These are phyloP conservation scores for Hyphodiscus sp. DNA, from an alignment of 2,329 filamentous ascomycete genomes.

Conservation along the genomic window DNA sequence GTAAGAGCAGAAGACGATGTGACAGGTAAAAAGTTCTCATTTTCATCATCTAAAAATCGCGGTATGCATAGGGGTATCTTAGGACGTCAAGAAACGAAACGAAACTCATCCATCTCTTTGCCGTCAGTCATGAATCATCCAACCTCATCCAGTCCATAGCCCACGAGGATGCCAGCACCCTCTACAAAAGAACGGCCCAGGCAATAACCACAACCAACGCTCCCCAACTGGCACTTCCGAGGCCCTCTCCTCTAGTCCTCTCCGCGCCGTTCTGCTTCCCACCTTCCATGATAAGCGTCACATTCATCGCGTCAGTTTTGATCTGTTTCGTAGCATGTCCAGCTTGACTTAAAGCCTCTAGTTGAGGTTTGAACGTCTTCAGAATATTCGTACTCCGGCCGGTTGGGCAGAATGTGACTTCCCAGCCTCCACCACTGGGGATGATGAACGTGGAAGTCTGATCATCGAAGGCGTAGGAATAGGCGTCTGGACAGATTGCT, in stretches of 20 bases:
- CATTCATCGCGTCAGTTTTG: conserved; percentile 30
- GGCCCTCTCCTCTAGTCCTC: conserved; percentile 9
- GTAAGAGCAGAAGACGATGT: too few relatives aligned
- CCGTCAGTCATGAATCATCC: not conserved
- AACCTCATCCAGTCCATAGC: not conserved
- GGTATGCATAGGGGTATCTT: not conserved
- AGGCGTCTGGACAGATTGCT: conserved; percentile 74
- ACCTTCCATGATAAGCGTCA: conserved; percentile 24
- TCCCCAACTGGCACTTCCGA: conserved; percentile 16
- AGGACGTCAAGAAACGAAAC: not conserved
- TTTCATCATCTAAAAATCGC: not conserved
- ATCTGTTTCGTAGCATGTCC: conserved; percentile 34
- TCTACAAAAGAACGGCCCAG: conserved; percentile 21
- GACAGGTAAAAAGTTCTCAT: not conserved
- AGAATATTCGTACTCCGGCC: conserved; percentile 55
- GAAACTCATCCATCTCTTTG: not conserved
- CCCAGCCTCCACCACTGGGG: conserved; percentile 65
- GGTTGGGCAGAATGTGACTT: conserved; percentile 69
- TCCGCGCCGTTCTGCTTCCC: conserved; percentile 10
- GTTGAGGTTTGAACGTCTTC: conserved; percentile 42
- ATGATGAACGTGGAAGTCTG: conserved; percentile 54
- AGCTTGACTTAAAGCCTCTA: conserved; percentile 40
- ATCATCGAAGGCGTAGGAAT: conserved; percentile 66
- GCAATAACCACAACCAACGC: conserved; percentile 26
- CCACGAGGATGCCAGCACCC: not conserved